Percentiles rank a stretch among this genome's conserved stretches.
Conservation (phyloP, 352 stramenopile genomes). For the Salisapilia sapeloensis region DNA sequence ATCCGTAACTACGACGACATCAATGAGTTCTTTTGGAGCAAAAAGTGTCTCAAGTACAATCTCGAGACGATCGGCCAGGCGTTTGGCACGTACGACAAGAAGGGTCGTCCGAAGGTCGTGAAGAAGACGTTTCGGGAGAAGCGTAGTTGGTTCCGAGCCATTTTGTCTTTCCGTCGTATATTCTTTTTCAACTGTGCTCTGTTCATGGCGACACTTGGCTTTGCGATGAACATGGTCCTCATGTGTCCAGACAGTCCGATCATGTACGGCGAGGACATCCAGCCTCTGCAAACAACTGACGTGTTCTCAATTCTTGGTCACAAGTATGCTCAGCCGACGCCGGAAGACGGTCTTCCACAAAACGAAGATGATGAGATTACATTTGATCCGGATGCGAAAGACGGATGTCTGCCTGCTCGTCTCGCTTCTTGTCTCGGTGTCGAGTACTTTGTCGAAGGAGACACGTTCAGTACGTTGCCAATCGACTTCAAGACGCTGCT, state of each 20-base stretch:
- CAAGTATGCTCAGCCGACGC: background rate
- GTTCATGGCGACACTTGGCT: conserved; percentile 6
- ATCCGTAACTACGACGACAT: conserved; percentile 12
- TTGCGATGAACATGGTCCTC: conserved; percentile 10
- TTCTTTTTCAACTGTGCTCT: conserved; percentile 10
- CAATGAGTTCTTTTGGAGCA: conserved; percentile 12
- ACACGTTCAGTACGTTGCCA: conserved; percentile 1
- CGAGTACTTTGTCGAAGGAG: conserved; percentile 1
- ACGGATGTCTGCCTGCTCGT: background rate
- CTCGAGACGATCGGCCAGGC: conserved; percentile 4
- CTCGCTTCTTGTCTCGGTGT: conserved; percentile 4
- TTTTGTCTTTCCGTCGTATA: conserved; percentile 8
- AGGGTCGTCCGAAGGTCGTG: conserved; percentile 4
- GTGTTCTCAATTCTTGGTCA: conserved; percentile 3
- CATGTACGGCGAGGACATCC: conserved; percentile 6
- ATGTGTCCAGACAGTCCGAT: conserved; percentile 7
- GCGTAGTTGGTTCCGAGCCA: conserved; percentile 6
- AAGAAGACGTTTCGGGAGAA: conserved; percentile 11
- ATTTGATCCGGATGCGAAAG: background rate
- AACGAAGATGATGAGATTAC: conserved; percentile 1
- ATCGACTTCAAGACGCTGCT: conserved; percentile 3
- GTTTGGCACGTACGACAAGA: conserved; percentile 7
- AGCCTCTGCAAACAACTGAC: background rate
- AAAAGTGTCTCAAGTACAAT: conserved; percentile 11
- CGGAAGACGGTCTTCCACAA: background rate